These are phyloP conservation scores for Naganishia sp. DNA, from an alignment of 1,284 basidiomycete genomes.

Conservation along the genomic window DNA sequence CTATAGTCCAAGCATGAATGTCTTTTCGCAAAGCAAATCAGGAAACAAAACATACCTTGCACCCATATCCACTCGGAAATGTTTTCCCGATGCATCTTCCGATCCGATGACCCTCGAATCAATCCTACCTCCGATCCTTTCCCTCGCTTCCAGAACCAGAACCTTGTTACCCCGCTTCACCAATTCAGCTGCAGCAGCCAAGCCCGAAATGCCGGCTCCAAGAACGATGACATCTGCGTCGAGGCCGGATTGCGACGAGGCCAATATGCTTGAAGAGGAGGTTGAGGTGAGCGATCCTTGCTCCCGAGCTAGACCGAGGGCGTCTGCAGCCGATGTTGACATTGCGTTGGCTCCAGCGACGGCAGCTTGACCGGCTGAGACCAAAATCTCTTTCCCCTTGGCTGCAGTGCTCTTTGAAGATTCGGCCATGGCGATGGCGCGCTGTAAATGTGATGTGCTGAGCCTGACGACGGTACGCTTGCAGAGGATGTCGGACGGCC, in stretches of 20 bases:
- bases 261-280: neutral
- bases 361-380: constrained; percentile 1
- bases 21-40: neutral
- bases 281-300: neutral
- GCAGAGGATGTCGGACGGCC: neutral
- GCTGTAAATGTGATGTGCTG: constrained; percentile 12
- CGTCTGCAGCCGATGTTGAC: neutral
- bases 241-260: neutral
- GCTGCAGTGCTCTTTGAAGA: constrained; percentile 2
- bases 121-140: constrained; percentile 46
- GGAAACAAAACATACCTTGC: constrained; percentile 33
- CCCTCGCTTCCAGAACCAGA: constrained; percentile 45
- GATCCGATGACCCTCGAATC: constrained; percentile 38
- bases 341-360: neutral
- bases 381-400: neutral
- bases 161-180: constrained; percentile 40
- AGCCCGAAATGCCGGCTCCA: constrained; percentile 29
- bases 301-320: neutral
- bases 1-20: constrained; percentile 12
- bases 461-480: constrained; percentile 17
- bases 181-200: constrained; percentile 22
- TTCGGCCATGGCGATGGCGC: constrained; percentile 8
- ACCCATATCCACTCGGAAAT: constrained; percentile 36
- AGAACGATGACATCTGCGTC: constrained; percentile 28
- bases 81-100: constrained; percentile 8